Base-by-base conservation (phyloP, 208 protist species). In the Wallacemonas sp. region DNA sequence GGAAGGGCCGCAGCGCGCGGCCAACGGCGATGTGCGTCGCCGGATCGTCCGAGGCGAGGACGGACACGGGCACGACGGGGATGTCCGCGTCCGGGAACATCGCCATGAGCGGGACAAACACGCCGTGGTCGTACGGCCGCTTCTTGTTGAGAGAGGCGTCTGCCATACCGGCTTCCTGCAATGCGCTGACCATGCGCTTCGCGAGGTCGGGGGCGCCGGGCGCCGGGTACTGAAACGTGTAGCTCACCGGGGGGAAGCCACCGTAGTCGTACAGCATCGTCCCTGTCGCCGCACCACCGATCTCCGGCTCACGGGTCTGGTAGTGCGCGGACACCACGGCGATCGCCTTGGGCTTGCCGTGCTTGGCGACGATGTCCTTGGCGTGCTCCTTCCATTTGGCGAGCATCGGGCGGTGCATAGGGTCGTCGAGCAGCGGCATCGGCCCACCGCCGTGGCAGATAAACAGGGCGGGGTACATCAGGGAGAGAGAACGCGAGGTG, bases 271-370 rank as follows among this genome's bases (percentile, higher is more conserved):
- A 97, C 37, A 91, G 63, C 63, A 94, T 71, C 36, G 44, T 57
- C 3, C 76, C 78, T 15, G 52, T 21, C 27, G 30, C 0, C 15
- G 38, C 57, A 2, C 63, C 78, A 52, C 73, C 78, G 6, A 95
- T 73, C 44, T 74, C 54, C n/a, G 76, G 37, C 30, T 60, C 26
- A 21, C 26, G 3, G 26, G 70, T 81, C 46, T 94, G 68, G 77
- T 94, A 97, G 66, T 97, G 93, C 22, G 89, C 93, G 17, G 83
- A 89, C 8, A 97, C 71, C 3, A 92, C 72, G 4, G 89, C 71
- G 27, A 97, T 89, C 6, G 78, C 85, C 15, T 66, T 79, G 32
- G 85, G 87, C 24, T 70, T 41, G 10, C 71, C 73, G 66, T 81
- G 66, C 32, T 54, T 66, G 22, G 36, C 22, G 21, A 75, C 52